Evolutionary conservation across 2,329 filamentous ascomycete genomes (phyloP).

Genomic region (Rhinocladiella mackenziei): DNA sequence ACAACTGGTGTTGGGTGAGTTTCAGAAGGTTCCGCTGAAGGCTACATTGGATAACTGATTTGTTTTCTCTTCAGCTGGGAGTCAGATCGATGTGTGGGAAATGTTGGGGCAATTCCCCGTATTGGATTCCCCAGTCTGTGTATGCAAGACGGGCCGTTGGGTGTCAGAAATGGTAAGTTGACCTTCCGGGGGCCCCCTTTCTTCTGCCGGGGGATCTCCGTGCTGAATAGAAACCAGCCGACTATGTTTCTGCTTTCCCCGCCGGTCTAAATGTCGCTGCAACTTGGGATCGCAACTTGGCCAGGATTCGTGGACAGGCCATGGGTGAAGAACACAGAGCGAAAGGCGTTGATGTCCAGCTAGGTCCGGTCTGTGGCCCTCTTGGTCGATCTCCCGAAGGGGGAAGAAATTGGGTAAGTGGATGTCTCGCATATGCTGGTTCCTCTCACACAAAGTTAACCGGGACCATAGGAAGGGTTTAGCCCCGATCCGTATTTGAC

Average conservation of each 20-base stretch:
- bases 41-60: too few species aligned
- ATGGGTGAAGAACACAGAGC: slow-evolving; percentile 72
- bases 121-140: slow-evolving; percentile 71
- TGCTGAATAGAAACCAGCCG: slow-evolving; percentile 45
- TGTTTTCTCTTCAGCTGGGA: slow-evolving; percentile 54
- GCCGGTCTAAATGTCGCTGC: slow-evolving; percentile 74
- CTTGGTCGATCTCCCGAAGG: slow-evolving; percentile 64
- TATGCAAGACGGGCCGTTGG: slow-evolving; percentile 79
- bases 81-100: slow-evolving; percentile 71
- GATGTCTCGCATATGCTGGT: background rate
- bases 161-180: slow-evolving; percentile 61
- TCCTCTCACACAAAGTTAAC: slow-evolving; percentile 3
- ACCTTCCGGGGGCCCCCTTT: background rate
- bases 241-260: slow-evolving; percentile 78
- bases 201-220: background rate
- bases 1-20: slow-evolving; percentile 82
- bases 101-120: slow-evolving; percentile 51
- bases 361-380: slow-evolving; percentile 74
- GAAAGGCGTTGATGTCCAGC: slow-evolving; percentile 70
- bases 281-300: slow-evolving; percentile 72
- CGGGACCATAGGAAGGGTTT: slow-evolving; percentile 45
- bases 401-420: slow-evolving; percentile 62
- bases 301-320: slow-evolving; percentile 63
- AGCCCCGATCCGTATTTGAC: slow-evolving; percentile 72
- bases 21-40: background rate